A percentile compares a stretch with the other conserved stretches of the same genome.
phyloP scores from a whole-genome alignment of 495 filamentous ascomycete genomes.

The Penicillium canescens region DNA sequence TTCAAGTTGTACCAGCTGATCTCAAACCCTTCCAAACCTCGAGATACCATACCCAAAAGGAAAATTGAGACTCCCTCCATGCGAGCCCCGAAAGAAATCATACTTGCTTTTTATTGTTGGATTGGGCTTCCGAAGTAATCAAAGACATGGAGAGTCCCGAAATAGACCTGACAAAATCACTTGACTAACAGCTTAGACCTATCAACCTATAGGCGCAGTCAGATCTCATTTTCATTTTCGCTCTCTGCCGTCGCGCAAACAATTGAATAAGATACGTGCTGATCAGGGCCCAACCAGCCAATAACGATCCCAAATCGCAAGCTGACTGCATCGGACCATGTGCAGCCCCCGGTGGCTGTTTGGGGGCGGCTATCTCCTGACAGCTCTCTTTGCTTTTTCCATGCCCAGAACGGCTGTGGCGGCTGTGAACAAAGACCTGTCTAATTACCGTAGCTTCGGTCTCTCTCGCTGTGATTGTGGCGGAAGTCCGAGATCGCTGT shows the following conservation, averaged over 20 bases:
- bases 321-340: slow-evolving; percentile 10
- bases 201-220: not conserved
- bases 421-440: slow-evolving; percentile 19
- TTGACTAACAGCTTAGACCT: not conserved
- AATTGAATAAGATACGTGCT: not conserved
- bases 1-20: not conserved
- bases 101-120: not conserved
- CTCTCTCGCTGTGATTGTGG: slow-evolving; percentile 29
- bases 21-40: too few relatives aligned
- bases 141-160: not conserved
- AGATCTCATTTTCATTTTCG: not conserved
- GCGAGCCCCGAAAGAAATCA: not conserved
- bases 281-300: not conserved
- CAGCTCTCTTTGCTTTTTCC: slow-evolving; percentile 22
- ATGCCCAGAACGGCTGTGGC: slow-evolving; percentile 19
- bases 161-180: not conserved
- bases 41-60: not conserved
- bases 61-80: not conserved
- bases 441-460: slow-evolving; percentile 13
- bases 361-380: slow-evolving; percentile 23
- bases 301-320: not conserved
- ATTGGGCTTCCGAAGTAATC: not conserved
- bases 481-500: slow-evolving; percentile 8
- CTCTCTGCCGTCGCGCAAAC: not conserved
- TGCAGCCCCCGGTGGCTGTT: slow-evolving; percentile 3